These are phyloP conservation scores for Ophiostoma sp. DNA, from an alignment of 2,329 filamentous ascomycete species.

Conservation along the genomic window DNA sequence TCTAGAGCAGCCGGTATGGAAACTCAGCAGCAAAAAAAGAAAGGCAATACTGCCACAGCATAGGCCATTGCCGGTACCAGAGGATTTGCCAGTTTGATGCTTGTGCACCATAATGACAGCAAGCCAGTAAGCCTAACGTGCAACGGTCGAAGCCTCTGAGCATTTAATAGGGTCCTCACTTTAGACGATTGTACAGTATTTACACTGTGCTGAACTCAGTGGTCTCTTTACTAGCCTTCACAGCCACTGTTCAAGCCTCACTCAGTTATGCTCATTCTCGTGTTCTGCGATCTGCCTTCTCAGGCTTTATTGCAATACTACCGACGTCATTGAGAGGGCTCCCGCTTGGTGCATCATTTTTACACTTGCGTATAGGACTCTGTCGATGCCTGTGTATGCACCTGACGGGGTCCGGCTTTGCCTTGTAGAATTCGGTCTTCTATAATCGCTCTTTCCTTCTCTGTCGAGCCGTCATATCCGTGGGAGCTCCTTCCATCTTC, in stretches of 20 bases:
- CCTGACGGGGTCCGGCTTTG: background rate
- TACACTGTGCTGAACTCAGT: background rate
- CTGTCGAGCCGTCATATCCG: background rate
- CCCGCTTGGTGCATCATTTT: background rate
- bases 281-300: conserved; percentile 1
- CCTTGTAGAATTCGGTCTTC: background rate
- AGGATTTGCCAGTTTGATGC: background rate
- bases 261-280: background rate
- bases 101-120: background rate
- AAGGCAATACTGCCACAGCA: background rate
- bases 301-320: background rate
- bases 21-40: background rate
- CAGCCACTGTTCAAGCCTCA: conserved; percentile 11
- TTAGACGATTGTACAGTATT: background rate
- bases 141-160: background rate
- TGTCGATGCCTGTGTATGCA: background rate
- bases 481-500: background rate
- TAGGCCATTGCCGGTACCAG: background rate
- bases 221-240: background rate
- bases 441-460: background rate
- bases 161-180: background rate
- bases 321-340: conserved; percentile 3
- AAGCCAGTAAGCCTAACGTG: background rate
- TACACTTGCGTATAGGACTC: background rate
- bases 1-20: background rate